These are phyloP conservation scores for Hymenoscyphus scutula DNA, from an alignment of 2,329 filamentous ascomycete genomes.

Conservation along the genomic window DNA sequence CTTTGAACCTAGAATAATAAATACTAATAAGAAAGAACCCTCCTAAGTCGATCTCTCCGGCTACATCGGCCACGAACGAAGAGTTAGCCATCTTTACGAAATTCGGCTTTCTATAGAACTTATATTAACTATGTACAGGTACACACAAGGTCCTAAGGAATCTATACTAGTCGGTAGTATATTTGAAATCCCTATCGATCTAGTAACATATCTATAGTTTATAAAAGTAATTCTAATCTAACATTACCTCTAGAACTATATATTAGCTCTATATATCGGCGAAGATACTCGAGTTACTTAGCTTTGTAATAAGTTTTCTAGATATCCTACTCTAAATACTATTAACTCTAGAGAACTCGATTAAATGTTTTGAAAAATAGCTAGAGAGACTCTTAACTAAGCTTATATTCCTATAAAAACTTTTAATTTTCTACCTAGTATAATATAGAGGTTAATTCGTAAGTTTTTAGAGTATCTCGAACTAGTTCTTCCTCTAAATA, in stretches of 20 bases:
- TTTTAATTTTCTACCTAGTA: conserved; percentile 6
- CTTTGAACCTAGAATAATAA: background rate
- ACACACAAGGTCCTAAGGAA: background rate
- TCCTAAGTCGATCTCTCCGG: background rate
- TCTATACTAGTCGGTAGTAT: background rate
- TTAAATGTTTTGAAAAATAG: conserved; percentile 1
- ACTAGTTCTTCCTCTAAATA: background rate
- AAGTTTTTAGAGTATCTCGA: conserved; percentile 6
- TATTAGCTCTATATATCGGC: background rate
- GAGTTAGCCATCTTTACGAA: conserved; percentile 1
- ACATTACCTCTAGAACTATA: conserved; percentile 6
- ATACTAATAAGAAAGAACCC: conserved; percentile 7
- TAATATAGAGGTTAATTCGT: conserved; percentile 2
- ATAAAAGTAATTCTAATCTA: background rate
- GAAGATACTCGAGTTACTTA: conserved; percentile 10
- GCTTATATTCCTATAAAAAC: background rate
- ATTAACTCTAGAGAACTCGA: conserved; percentile 10
- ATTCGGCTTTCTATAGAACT: background rate
- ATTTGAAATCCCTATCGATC: conserved; percentile 6
- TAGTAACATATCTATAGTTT: background rate
- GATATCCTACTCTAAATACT: conserved; percentile 3
- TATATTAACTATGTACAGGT: background rate
- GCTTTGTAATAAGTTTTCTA: conserved; percentile 8
- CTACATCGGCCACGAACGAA: background rate
- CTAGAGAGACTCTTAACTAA: background rate